phyloP scores from a whole-genome alignment of 768 basidiomycete genomes.

The Suillus bovinus region DNA sequence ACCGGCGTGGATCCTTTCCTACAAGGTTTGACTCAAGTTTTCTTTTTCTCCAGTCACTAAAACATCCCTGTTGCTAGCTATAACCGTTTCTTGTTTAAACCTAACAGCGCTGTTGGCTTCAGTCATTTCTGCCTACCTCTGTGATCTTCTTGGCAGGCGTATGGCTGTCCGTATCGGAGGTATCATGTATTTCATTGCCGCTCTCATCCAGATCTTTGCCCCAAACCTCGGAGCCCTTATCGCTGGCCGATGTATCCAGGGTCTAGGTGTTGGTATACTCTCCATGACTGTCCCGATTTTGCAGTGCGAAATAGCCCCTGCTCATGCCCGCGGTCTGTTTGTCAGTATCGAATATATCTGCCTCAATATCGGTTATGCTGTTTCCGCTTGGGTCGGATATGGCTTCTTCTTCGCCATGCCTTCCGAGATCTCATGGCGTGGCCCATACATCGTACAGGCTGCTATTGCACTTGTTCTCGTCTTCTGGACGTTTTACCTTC shows the following conservation, averaged over 20 bases:
- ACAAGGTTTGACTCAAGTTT: slow-evolving; percentile 38
- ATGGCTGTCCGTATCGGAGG: slow-evolving; percentile 52
- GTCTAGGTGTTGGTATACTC: slow-evolving; percentile 50
- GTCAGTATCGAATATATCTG: slow-evolving; percentile 55
- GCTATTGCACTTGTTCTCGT: slow-evolving; percentile 48
- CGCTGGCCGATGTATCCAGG: slow-evolving; percentile 47
- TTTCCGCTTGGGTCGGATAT: slow-evolving; percentile 51
- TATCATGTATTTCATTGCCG: slow-evolving; percentile 47
- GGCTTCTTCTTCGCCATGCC: slow-evolving; percentile 48
- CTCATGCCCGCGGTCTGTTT: slow-evolving; percentile 50
- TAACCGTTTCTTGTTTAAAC: slow-evolving; percentile 50
- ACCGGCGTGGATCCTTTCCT: slow-evolving; percentile 48
- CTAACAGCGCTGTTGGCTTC: slow-evolving; percentile 50
- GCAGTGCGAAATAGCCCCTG: slow-evolving; percentile 50
- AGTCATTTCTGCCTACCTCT: slow-evolving; percentile 47
- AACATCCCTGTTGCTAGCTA: slow-evolving; percentile 34
- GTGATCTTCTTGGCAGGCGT: slow-evolving; percentile 51
- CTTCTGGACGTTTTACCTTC: slow-evolving; percentile 48
- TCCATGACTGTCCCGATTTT: slow-evolving; percentile 52
- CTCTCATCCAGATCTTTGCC: slow-evolving; percentile 51
- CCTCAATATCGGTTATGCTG: slow-evolving; percentile 50
- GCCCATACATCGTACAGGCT: slow-evolving; percentile 55
- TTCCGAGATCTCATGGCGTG: slow-evolving; percentile 53
- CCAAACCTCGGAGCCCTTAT: slow-evolving; percentile 43
- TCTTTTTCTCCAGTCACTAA: neutral